A percentile compares a stretch with the other conserved stretches of the same genome.
These are phyloP conservation scores for Monascus ruber DNA, from an alignment of 2,329 filamentous ascomycete genomes.

Conservation along the genomic window DNA sequence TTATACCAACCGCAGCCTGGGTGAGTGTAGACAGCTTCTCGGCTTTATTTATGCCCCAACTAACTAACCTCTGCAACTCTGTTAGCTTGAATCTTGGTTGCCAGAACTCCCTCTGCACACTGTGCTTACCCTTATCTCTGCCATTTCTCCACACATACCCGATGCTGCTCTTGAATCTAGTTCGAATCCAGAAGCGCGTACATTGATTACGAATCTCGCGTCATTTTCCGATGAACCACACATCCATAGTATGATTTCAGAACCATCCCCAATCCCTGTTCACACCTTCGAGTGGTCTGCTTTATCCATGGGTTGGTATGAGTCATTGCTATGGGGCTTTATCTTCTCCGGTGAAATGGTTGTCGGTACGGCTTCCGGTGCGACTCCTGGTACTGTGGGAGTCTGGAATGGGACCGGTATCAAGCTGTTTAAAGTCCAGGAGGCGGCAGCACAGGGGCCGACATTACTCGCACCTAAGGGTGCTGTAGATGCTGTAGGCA, in stretches of 20 bases:
- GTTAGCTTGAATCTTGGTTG: slow-evolving; percentile 81
- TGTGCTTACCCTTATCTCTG: slow-evolving; percentile 62
- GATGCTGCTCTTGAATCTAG: slow-evolving; percentile 34
- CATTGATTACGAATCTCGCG: slow-evolving; percentile 31
- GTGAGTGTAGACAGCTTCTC: slow-evolving; percentile 26
- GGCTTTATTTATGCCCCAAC: slow-evolving; percentile 1
- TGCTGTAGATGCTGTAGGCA: slow-evolving; percentile 86
- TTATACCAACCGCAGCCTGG: slow-evolving; percentile 71
- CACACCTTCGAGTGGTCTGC: slow-evolving; percentile 94
- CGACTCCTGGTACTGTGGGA: slow-evolving; percentile 70
- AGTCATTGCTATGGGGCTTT: slow-evolving; percentile 86
- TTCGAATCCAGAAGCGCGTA: slow-evolving; percentile 29
- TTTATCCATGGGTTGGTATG: slow-evolving; percentile 86
- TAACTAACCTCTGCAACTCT: slow-evolving; percentile 5
- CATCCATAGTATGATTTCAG: slow-evolving; percentile 55
- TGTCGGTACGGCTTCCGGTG: slow-evolving; percentile 30
- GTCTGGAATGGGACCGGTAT: slow-evolving; percentile 90
- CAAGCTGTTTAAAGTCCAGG: slow-evolving; percentile 80
- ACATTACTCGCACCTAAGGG: slow-evolving; percentile 75
- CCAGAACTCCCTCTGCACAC: slow-evolving; percentile 82
- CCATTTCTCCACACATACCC: slow-evolving; percentile 41
- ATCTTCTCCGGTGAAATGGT: slow-evolving; percentile 87
- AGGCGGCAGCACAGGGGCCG: slow-evolving; percentile 67
- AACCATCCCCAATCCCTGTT: slow-evolving; percentile 61
- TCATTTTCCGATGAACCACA: slow-evolving; percentile 40